Percentiles rank a stretch among this genome's conserved stretches.
Conservation (phyloP, 2,329 filamentous ascomycete species). For the Apiospora pterosperma region DNA sequence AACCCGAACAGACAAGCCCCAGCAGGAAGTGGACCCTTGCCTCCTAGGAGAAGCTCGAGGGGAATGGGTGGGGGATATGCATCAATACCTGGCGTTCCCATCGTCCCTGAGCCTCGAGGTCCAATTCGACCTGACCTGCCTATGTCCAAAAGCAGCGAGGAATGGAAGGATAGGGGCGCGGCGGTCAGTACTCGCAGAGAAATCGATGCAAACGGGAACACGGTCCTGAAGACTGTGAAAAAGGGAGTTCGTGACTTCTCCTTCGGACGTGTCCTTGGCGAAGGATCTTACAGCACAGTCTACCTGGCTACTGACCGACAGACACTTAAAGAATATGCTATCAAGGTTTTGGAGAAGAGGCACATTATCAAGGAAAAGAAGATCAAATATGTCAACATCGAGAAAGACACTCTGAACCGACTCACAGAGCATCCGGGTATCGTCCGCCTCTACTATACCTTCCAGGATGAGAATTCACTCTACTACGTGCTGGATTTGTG, state of each 20-base stretch:
- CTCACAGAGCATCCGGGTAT: slow-evolving; percentile 96
- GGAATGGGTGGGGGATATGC: slow-evolving; percentile 59
- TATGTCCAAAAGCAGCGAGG: slow-evolving; percentile 66
- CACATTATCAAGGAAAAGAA: slow-evolving; percentile 99
- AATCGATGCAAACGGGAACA: slow-evolving; percentile 78
- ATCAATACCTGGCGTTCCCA: slow-evolving; percentile 41
- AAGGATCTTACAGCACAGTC: slow-evolving; percentile 97
- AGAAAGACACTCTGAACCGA: slow-evolving; percentile 95
- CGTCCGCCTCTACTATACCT: slow-evolving; percentile 95
- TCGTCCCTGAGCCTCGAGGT: slow-evolving; percentile 25
- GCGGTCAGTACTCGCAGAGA: slow-evolving; percentile 80
- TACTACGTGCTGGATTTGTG: slow-evolving; percentile 97
- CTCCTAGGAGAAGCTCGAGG: slow-evolving; percentile 74
- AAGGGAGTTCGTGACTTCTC: slow-evolving; percentile 97
- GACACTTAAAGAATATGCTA: slow-evolving; percentile 92
- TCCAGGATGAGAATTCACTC: slow-evolving; percentile 91
- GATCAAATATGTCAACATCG: slow-evolving; percentile 99
- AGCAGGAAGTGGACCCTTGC: slow-evolving; percentile 58
- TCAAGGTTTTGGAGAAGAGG: slow-evolving; percentile 96
- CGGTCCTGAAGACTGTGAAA: slow-evolving; percentile 80
- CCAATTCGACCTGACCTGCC: slow-evolving; percentile 32
- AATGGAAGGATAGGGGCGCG: slow-evolving; percentile 96
- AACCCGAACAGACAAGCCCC: slow-evolving; percentile 49
- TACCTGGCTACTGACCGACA: slow-evolving; percentile 89
- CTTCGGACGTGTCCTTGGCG: slow-evolving; percentile 85